Percentiles rank a stretch among this genome's conserved stretches.
These are phyloP conservation scores for Inonotus obliquus DNA, from an alignment of 1,284 basidiomycete genomes.

Conservation along the genomic window DNA sequence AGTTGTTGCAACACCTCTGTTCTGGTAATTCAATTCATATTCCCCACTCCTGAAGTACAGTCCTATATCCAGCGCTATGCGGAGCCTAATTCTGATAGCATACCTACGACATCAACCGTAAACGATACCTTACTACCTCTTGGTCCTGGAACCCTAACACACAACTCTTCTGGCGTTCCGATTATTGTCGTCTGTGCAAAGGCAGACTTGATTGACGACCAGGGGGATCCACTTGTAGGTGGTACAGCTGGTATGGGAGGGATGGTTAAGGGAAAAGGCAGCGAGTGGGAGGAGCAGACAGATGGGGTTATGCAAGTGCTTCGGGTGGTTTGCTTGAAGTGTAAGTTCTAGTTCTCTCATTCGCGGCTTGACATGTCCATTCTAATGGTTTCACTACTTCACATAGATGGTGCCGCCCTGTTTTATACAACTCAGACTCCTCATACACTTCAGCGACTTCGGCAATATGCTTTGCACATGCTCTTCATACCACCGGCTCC, in stretches of 20 bases:
- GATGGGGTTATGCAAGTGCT: slow-evolving; percentile 95
- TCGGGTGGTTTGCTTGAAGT: slow-evolving; percentile 87
- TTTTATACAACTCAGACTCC: slow-evolving; percentile 90
- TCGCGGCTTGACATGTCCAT: slow-evolving; percentile 8
- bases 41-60: slow-evolving; percentile 56
- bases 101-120: slow-evolving; percentile 52
- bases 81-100: slow-evolving; percentile 68
- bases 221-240: slow-evolving; percentile 63
- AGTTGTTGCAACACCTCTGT: slow-evolving; percentile 31
- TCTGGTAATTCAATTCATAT: not conserved
- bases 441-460: slow-evolving; percentile 70
- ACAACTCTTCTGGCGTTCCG: slow-evolving; percentile 79
- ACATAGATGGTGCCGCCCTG: slow-evolving; percentile 81
- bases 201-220: slow-evolving; percentile 82
- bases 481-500: slow-evolving; percentile 77
- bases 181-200: slow-evolving; percentile 92
- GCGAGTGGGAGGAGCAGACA: slow-evolving; percentile 92
- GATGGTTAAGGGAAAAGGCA: slow-evolving; percentile 83
- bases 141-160: slow-evolving; percentile 74
- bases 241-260: slow-evolving; percentile 71
- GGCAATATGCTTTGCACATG: slow-evolving; percentile 85
- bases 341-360: slow-evolving; percentile 43
- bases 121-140: slow-evolving; percentile 68
- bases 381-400: not conserved
- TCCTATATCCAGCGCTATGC: slow-evolving; percentile 84